Base-by-base conservation (phyloP, 768 basidiomycete genomes). In the Butyriboletus loyo region DNA sequence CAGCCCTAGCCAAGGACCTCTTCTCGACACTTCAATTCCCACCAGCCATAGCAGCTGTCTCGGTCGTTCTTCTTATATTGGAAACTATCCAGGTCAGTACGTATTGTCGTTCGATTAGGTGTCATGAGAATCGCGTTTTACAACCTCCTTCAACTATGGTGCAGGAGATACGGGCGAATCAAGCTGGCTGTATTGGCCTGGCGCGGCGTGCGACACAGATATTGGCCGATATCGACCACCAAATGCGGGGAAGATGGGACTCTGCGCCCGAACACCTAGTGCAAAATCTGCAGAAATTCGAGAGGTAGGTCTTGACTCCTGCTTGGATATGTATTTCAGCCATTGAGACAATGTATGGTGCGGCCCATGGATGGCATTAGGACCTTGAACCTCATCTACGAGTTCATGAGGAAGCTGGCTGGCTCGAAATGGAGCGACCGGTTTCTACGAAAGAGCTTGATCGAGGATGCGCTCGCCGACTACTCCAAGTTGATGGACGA, bases 161-260 rank as follows among this genome's bases (percentile, higher is more conserved):
- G 14, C 50, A 72, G 66, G 52, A 50, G 7, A 61, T 70, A 35
- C 65, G 75, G 57, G 63, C 56, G 8, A 79, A 79, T 46, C 74
- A 70, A 52, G 64, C 60, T 2, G 68, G 63, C 1, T 80, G 79
- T 53, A 62, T 69, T 46, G 60, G 73, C 21, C 55, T 75, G 25
- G 76, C 74, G 5, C 63, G 70, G 32, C 69, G 77, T 9, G 76
- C 77, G 22, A 68, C 75, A 14, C 65, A 72, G 15, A 68, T 80
- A 30, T 49, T 79, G 27, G 54, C 74, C 24, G 73, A 78, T 43
- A 72, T 80, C 30, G 68, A 73, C 17, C 69, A 72, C 42, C 75
- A 77, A 31, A 79, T 80, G 76, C 64, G 62, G 9, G 77, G 71
- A 31, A 64, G 72, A 41, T 76, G 74, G 73, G 70, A 76, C n/a